Percentiles rank a stretch among this genome's conserved stretches.
Evolutionary conservation across 306 rosid species (phyloP).

Genomic region (Crotalaria pallida): DNA sequence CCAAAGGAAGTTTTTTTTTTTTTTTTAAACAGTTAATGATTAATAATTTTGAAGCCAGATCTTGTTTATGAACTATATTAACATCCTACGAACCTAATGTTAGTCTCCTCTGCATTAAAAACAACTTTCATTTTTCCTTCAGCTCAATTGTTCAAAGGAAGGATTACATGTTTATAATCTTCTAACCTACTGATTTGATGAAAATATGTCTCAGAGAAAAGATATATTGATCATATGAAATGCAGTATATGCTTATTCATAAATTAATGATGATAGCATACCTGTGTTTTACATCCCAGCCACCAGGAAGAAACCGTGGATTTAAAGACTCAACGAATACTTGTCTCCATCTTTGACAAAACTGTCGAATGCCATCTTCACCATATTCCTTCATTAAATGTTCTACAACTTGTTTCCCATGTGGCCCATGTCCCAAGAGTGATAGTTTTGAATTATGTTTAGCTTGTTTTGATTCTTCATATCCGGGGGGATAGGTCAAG

Average conservation of each 20-base stretch:
- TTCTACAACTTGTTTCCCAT: slow-evolving; percentile 89
- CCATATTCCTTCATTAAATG: slow-evolving; percentile 62
- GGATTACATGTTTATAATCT: background rate
- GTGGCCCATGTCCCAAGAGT: slow-evolving; percentile 93
- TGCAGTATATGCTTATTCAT: slow-evolving; percentile 13
- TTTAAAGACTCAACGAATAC: slow-evolving; percentile 71
- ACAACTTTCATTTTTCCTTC: background rate
- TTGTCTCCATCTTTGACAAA: slow-evolving; percentile 95
- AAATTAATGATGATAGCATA: slow-evolving; percentile 22
- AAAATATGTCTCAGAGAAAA: background rate
- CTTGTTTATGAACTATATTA: background rate
- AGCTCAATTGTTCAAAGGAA: background rate
- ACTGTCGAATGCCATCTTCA: slow-evolving; percentile 64
- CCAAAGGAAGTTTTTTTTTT: background rate
- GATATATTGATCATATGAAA: background rate
- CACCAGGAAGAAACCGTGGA: slow-evolving; percentile 84
- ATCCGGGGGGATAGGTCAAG: background rate
- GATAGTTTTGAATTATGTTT: slow-evolving; percentile 62
- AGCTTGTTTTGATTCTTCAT: slow-evolving; percentile 29
- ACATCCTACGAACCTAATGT: background rate
- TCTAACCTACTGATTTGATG: background rate
- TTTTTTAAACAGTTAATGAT: background rate
- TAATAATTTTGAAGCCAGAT: background rate
- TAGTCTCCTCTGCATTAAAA: background rate
- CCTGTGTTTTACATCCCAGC: slow-evolving; percentile 98